A percentile compares a stretch with the other conserved stretches of the same genome.
Conservation (phyloP, 805 yeast species). For the Jamesozyma spencerorum region DNA sequence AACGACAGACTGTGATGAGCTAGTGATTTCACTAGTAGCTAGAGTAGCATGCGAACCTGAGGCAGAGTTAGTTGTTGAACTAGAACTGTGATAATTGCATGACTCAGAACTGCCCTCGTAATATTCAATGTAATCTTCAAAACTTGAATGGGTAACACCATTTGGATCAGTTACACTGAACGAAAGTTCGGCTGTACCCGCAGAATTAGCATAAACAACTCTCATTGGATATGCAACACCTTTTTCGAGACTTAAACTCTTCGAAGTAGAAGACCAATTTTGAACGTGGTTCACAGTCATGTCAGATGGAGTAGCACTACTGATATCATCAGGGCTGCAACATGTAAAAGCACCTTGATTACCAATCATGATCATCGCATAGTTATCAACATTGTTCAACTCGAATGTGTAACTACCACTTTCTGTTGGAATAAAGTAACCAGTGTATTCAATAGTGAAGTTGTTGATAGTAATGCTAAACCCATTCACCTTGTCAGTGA, state of each 20-base stretch:
- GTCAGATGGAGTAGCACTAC: background rate
- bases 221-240: constrained; percentile 15
- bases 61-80: too few relatives aligned
- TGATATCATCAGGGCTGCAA: constrained; percentile 12
- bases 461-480: constrained; percentile 11
- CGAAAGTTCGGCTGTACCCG: background rate
- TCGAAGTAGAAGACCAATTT: background rate
- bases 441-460: constrained; percentile 21
- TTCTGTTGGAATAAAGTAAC: constrained; percentile 22
- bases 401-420: constrained; percentile 27
- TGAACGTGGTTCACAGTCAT: background rate
- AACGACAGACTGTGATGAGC: too few relatives aligned
- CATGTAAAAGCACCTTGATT: constrained; percentile 27
- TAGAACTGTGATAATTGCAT: background rate
- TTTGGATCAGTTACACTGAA: constrained; percentile 3
- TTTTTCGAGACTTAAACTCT: background rate
- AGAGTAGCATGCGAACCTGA: too few relatives aligned
- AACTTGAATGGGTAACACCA: background rate
- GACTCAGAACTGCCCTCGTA: background rate
- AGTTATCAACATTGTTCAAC: constrained; percentile 26
- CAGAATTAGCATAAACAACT: constrained; percentile 12
- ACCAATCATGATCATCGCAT: constrained; percentile 26
- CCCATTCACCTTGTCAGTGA: constrained; percentile 10
- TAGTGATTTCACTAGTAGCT: too few relatives aligned
- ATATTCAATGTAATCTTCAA: background rate